Base-by-base conservation (phyloP, 139 green algal genomes). In the Micractinium conductrix region DNA sequence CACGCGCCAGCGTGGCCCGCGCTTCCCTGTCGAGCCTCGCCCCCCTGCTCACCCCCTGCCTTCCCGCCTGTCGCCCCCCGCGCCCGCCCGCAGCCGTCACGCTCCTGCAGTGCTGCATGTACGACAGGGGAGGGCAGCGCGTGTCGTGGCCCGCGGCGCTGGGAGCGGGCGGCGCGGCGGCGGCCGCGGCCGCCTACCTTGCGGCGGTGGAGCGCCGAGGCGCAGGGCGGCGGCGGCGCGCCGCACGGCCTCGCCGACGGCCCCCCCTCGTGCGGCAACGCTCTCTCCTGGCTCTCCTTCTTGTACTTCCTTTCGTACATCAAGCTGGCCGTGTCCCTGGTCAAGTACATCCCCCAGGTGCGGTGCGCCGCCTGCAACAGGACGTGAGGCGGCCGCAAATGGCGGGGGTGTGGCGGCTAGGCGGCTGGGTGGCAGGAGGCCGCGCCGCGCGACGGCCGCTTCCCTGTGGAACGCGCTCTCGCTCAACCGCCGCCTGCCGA, bases 321-420 rank as follows among this genome's bases (percentile, higher is more conserved):
- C 48, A 94, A 93, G 80, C 80, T 95, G 62, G 74, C 63, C 4
- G 84, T 93, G 35, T 92, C 83, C 19, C 71, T 94, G 38, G 87
- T 94, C 48, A 94, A 95, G 83, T 95, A 94, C 72, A 91, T 91
- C 21, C 90, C 92, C 21, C 91, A 94, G 87, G 88, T 90, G 21
- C n/a, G 53, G 78, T 38, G 42, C n/a, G n/a, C n/a, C n/a, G n/a
- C n/a, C n/a, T n/a, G n/a, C n/a, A n/a, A n/a, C n/a, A n/a, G n/a
- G n/a, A n/a, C n/a, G n/a, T n/a, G n/a, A n/a, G n/a, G n/a, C n/a
- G n/a, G n/a, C n/a, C n/a, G n/a, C n/a, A n/a, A n/a, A n/a, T n/a
- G n/a, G n/a, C n/a, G n/a, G n/a, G n/a, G n/a, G n/a, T n/a, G n/a
- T n/a, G n/a, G n/a, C n/a, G n/a, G n/a, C n/a, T n/a, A n/a, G n/a